Conservation (phyloP, 495 filamentous ascomycete species). For the Gamarada debralockiae region DNA sequence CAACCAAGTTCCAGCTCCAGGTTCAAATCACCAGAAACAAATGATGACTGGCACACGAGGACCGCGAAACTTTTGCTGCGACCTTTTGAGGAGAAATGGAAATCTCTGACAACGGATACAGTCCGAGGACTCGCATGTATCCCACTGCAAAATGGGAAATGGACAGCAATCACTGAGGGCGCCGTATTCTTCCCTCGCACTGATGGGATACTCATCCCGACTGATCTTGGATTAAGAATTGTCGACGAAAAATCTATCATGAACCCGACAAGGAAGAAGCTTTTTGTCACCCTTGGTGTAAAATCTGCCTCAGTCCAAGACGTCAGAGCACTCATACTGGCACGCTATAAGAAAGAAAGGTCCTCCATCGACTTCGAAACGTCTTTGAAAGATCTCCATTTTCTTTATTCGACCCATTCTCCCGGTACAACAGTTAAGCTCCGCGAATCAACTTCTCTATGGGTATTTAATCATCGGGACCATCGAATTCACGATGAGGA, state of each 20-base stretch:
- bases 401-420: constrained; percentile 7
- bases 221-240: not conserved
- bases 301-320: not conserved
- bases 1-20: not conserved
- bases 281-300: constrained; percentile 4
- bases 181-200: constrained; percentile 1
- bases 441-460: constrained; percentile 3
- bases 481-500: constrained; percentile 1
- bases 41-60: constrained; percentile 22
- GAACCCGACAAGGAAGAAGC: not conserved
- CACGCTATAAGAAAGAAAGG: not conserved
- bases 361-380: not conserved
- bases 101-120: not conserved
- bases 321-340: constrained; percentile 4
- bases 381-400: constrained; percentile 8
- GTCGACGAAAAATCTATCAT: not conserved
- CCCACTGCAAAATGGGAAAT: constrained; percentile 15
- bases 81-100: not conserved
- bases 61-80: constrained; percentile 19
- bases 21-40: not conserved
- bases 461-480: not conserved
- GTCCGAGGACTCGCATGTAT: constrained; percentile 8
- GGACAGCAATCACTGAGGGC: not conserved
- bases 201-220: constrained; percentile 1
- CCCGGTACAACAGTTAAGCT: not conserved